Evolutionary conservation across 1,284 basidiomycete species (phyloP), one percentile per base, ranked within the genome.

Genomic region (Trichosporon asahii): DNA sequence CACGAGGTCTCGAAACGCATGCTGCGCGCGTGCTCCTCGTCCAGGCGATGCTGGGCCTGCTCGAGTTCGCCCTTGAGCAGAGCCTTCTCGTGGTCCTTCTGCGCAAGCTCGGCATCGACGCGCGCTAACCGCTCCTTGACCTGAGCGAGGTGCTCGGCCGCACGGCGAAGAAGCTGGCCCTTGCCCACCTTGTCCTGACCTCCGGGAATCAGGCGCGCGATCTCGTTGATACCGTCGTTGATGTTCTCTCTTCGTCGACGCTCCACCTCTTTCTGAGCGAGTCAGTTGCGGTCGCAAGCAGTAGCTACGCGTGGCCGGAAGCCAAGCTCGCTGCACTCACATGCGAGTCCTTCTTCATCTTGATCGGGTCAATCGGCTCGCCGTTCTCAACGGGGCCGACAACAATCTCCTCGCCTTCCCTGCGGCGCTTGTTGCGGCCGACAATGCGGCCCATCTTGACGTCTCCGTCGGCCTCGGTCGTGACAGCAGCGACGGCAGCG

Each of bases 201-300:
- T 73, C 90, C 91, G 7, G 95, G 95, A 2, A 97, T 91, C 76
- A 95, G 93, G 8, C 90, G 88, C 1, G 92, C 91, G 27, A 98
- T 89, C 79, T 94, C 91, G 80, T 91, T 94, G 85, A 98, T 97
- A 0, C 95, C 95, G 72, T 95, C 92, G 82, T 96, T 96, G 85
- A 98, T 98, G 77, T 94, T 95, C 21, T 94, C 92, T 68, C 95
- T 87, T 66, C 95, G 90, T 60, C 94, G 88, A 70, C 95, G 91
- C 83, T 98, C 95, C 12, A 98, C 95, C 84, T 98, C 95, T 91
- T 97, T 97, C 93, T 96, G 79, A 18, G 5, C 9, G 1, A n/a
- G 57, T 55, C 61, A 64, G 49, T 11, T 40, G 21, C 31, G 12
- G 23, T 31, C 33, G 49, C 21, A n/a, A 33, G 31, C 31, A 33